Base-by-base conservation (phyloP, 805 yeast species). In the Lachancea cidri region DNA sequence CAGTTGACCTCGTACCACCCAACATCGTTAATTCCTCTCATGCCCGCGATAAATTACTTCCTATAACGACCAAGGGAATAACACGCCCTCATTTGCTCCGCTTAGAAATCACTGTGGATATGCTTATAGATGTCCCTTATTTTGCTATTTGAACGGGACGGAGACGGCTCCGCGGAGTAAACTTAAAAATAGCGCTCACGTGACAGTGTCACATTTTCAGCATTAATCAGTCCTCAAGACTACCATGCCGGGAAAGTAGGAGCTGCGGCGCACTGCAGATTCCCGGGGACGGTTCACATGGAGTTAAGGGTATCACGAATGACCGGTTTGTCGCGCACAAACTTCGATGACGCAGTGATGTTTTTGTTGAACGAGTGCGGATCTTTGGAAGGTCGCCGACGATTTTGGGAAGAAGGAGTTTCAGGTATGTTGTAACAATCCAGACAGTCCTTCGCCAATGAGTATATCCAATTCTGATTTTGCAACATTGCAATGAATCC, bases 401-500 rank as follows among this genome's bases (percentile, higher is more conserved):
- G 19, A 22, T 16, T 19, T 31, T 29, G 39, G 24, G 36, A 30
- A 9, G 20, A 5, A 15, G 37, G 15, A 11, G 22, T 25, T 9
- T 29, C 22, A 4, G 42, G 33, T 33, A 67, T 59, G 5, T 57
- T 44, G 50, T 76, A 77, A 11, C 64, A 44, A 2, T 52, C 43
- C 14, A 65, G 54, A 5, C 77, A 79, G 29, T 59, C 54, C 2
- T 53, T 47, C 1, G 83, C 81, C 9, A 85, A 59, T 22, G 72
- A 65, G 49, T 79, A 74, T 27, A 79, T 66, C 96, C 96, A 88
- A 0, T 72, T 68, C 40, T 74, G 72, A 4, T 63, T 52, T 33
- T 74, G 70, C 9, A 86, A 61, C 17, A 86, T 60, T 2, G 71
- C 65, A 58, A 87, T 70, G 50, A 88, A 83, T 9, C 74, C 75